Evolutionary conservation across 2,329 filamentous ascomycete genomes (phyloP).

Genomic region (Fusarium pseudonygamai): DNA sequence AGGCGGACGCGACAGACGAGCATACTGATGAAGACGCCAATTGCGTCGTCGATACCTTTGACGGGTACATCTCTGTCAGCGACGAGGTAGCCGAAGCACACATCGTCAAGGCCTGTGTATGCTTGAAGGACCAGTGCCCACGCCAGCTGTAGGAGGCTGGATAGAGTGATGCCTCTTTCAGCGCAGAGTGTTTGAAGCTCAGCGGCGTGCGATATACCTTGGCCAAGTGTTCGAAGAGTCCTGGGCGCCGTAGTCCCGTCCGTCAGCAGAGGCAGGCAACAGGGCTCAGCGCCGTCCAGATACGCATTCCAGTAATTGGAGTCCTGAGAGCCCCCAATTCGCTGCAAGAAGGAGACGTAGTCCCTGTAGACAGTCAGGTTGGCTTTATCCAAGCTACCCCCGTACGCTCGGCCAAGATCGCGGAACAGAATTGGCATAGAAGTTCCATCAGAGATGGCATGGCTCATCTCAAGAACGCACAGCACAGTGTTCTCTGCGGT

Average conservation of each 20-base stretch:
- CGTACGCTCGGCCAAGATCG: slow-evolving; percentile 28
- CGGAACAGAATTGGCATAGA: slow-evolving; percentile 34
- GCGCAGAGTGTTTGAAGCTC: slow-evolving; percentile 6
- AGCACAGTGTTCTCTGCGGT: neutral
- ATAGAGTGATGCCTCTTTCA: slow-evolving; percentile 12
- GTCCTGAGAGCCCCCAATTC: neutral
- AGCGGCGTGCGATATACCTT: neutral
- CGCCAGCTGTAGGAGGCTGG: slow-evolving; percentile 16
- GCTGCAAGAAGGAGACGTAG: slow-evolving; percentile 23
- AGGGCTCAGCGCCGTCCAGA: slow-evolving; percentile 1
- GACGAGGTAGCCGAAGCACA: slow-evolving; percentile 22
- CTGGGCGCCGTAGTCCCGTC: neutral
- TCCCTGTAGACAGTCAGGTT: slow-evolving; percentile 16
- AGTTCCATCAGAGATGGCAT: slow-evolving; percentile 32
- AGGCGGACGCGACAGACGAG: slow-evolving; percentile 17
- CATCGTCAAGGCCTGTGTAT: slow-evolving; percentile 27
- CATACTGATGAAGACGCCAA: slow-evolving; percentile 34
- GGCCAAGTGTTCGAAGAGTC: slow-evolving; percentile 7
- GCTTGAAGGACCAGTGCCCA: slow-evolving; percentile 29
- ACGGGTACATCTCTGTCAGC: slow-evolving; percentile 15
- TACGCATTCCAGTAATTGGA: slow-evolving; percentile 23
- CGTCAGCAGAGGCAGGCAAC: neutral
- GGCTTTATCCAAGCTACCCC: neutral
- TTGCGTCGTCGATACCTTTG: slow-evolving; percentile 1
- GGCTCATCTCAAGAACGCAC: slow-evolving; percentile 36